Base-by-base conservation (phyloP, 2,329 filamentous ascomycete genomes). In the Neonectria sp. region DNA sequence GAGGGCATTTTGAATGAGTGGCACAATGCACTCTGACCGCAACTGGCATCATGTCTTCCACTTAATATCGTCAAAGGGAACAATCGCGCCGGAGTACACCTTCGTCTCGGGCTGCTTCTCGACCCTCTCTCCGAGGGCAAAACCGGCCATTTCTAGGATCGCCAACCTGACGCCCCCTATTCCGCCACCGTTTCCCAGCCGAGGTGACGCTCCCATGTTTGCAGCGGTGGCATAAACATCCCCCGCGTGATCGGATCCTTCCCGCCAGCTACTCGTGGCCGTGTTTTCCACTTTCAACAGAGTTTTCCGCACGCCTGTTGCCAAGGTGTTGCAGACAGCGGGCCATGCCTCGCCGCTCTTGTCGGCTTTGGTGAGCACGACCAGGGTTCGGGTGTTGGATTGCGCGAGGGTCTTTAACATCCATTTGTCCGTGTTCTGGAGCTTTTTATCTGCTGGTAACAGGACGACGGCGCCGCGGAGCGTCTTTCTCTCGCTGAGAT, bases 281-380 rank as follows among this genome's bases (percentile, higher is more conserved):
- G 68, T 65, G 3, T 51, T 45, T 21, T 79, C 59, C 6, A 79
- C 65, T 3, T 62, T 62, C 4, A 64, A 31, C 51, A 83, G 66
- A 45, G 79, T 75, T 4, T 55, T 48, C 21, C 76, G 75, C n/a
- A 82, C 63, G 33, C 69, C 66, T 4, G 58, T 64, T 0, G 78
- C 78, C 45, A 80, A 69, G 1, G 59, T 48, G 6, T 61, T 61
- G 65, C 80, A 82, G 24, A 60, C 63, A 12, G 64, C 65, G 7
- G 67, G 65, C 80, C 79, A 82, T 1, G 56, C 71, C 12, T 73
- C 73, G 33, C 75, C 78, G 49, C 72, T 76, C 70, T 89, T 89
- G 72, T 90, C 88, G 15, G 85, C 86, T 77, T 89, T 89, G 12
- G 88, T 90, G 55, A 90, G 75, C 5, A 89, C 82, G 1, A 89